Evolutionary conservation across 2,329 filamentous ascomycete species (phyloP).

Genomic region (Atkinsonella texensis): DNA sequence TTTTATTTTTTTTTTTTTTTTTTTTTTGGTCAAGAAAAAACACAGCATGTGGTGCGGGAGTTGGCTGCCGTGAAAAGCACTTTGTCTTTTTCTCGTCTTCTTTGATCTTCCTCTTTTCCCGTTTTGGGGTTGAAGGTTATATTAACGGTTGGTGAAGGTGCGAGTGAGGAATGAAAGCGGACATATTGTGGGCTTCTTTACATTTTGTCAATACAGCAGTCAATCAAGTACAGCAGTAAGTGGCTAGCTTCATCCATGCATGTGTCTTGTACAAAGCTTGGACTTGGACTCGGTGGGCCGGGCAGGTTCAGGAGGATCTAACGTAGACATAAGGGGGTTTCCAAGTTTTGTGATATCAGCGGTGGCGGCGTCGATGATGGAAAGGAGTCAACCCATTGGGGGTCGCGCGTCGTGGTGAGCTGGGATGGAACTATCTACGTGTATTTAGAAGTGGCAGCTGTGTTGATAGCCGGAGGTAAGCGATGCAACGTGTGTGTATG

Average conservation of each 20-base stretch:
- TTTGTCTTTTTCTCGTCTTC: neutral
- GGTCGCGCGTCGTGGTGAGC: no score
- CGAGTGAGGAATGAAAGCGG: conserved; percentile 1
- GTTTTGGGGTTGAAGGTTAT: neutral
- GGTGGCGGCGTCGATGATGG: no score
- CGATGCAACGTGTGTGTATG: no score
- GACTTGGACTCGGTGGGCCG: conserved; percentile 22
- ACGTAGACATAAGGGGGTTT: no score
- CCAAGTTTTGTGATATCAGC: conserved; percentile 37
- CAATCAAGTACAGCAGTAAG: neutral
- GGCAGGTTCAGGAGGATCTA: conserved; percentile 10
- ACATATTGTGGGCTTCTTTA: neutral
- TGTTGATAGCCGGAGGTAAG: conserved; percentile 18
- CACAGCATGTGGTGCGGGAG: conserved; percentile 7
- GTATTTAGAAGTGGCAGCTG: no score
- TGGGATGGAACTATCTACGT: no score
- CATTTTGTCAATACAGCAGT: neutral
- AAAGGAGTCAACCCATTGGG: no score
- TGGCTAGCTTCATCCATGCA: neutral
- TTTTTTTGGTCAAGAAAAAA: conserved; percentile 3
- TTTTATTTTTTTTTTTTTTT: no score
- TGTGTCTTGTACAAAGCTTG: conserved; percentile 12
- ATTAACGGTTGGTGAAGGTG: neutral
- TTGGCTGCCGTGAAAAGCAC: conserved; percentile 3
- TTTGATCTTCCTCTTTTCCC: neutral